These are phyloP conservation scores for Cryphonectria carpinicola DNA, from an alignment of 2,329 filamentous ascomycete genomes.

Conservation along the genomic window DNA sequence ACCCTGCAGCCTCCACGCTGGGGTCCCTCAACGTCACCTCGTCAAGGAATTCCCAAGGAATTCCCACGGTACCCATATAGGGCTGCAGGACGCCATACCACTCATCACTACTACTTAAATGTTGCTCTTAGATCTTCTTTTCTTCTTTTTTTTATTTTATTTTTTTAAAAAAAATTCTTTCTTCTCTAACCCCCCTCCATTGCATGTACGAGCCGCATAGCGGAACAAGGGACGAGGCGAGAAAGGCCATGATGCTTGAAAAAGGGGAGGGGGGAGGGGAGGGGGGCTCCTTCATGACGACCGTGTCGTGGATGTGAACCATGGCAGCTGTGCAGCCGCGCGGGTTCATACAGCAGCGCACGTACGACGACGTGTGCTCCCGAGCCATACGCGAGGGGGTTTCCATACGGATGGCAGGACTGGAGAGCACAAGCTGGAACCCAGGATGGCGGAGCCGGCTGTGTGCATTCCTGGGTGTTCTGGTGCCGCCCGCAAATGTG, in stretches of 20 bases:
- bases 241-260: constrained; percentile 21
- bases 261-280: too few species aligned
- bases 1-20: background rate
- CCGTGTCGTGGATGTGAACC: too few species aligned
- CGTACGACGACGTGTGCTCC: background rate
- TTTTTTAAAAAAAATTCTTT: too few species aligned
- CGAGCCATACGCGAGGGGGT: background rate
- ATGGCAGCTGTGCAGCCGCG: too few species aligned
- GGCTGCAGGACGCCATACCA: background rate
- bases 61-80: background rate
- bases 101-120: background rate
- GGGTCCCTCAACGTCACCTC: constrained; percentile 3
- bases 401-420: background rate
- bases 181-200: background rate
- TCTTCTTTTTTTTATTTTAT: background rate
- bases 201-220: too few species aligned
- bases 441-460: background rate
- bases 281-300: background rate
- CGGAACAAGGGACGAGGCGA: too few species aligned
- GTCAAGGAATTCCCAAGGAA: background rate
- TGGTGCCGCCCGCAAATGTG: background rate
- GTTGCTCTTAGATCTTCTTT: background rate
- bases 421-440: background rate
- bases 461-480: background rate
- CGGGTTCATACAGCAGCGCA: too few species aligned